Evolutionary conservation across 176 grass and related monocot species (phyloP), one percentile per base, ranked within the genome.

Genomic region (Hordeum marinum): DNA sequence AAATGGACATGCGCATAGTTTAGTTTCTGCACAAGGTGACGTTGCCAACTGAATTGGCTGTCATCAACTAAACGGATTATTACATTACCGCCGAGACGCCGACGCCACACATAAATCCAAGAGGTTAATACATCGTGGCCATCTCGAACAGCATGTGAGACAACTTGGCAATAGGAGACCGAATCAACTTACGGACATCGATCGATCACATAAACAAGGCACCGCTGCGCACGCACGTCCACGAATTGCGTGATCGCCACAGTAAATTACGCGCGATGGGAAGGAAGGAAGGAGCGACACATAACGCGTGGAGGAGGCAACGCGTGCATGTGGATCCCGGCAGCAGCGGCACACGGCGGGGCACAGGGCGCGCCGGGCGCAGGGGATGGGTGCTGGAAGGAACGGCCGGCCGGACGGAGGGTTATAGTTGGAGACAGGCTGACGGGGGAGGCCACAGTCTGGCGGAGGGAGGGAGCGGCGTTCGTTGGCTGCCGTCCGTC

Each of bases 401-500:
- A 52, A 40, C 39, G 39, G 39, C 39, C 52, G 52, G 52, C 6
- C 52, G 52, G 52, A 57, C 52, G 52, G 52, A 57, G 52, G 52
- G 8, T 57, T 57, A 21, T 21, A 21, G 52, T 57, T 57, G 52
- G 77, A 6, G 88, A 82, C 83, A 89, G 78, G 78, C 71, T 41
- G 70, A 85, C 80, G 57, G 75, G 62, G 34, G 58, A 80, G 62
- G 34, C 61, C 73, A 80, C 82, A 37, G 52, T 81, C 37, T 85
- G 88, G 82, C 83, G 62, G 36, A 7, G 73, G 8, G 72, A 7
- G 8, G 73, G 74, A 5, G 77, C 69, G 13, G 46, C 46, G 46
- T 50, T 50, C 18, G 77, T 76, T 78, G 14, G 77, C 76, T 89
- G 87, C 82, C 83, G 78, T 63, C 82, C 83, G 78, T 63, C 63